Evolutionary conservation across 2,329 filamentous ascomycete genomes (phyloP).

Genomic region (Fusarium nodosum): DNA sequence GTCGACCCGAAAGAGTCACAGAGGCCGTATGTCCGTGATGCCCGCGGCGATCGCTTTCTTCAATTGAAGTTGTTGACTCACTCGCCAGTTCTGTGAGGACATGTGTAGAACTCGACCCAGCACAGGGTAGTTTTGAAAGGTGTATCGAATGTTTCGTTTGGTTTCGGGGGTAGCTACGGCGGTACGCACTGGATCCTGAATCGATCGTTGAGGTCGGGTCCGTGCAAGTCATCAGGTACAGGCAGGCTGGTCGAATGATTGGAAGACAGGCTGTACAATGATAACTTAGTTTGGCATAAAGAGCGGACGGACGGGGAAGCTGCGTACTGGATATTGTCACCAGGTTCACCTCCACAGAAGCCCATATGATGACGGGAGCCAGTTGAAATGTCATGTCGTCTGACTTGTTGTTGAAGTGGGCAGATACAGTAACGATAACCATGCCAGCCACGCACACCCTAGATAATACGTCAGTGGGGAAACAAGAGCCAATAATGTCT

Average conservation of each 20-base stretch:
- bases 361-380: conserved; percentile 40
- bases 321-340: conserved; percentile 41
- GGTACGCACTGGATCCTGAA: conserved; percentile 18
- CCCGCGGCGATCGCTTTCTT: conserved; percentile 24
- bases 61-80: conserved; percentile 24
- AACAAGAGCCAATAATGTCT: fast-evolving
- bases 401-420: conserved; percentile 31
- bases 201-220: conserved; percentile 11
- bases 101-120: conserved; percentile 39
- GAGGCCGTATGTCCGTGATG: conserved; percentile 20
- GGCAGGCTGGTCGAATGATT: conserved; percentile 37
- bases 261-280: conserved; percentile 42
- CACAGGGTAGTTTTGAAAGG: conserved; percentile 27
- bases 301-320: fast-evolving
- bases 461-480: not conserved
- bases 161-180: conserved; percentile 20
- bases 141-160: conserved; percentile 37
- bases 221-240: conserved; percentile 33
- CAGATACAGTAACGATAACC: conserved; percentile 36
- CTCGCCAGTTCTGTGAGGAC: conserved; percentile 29
- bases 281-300: not conserved
- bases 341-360: conserved; percentile 44
- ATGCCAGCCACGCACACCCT: conserved; percentile 43
- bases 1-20: not conserved
- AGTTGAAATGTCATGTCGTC: conserved; percentile 42